These are phyloP conservation scores for Yamadazyma membranifaciens DNA, from an alignment of 1,139 yeast genomes.

Conservation along the genomic window DNA sequence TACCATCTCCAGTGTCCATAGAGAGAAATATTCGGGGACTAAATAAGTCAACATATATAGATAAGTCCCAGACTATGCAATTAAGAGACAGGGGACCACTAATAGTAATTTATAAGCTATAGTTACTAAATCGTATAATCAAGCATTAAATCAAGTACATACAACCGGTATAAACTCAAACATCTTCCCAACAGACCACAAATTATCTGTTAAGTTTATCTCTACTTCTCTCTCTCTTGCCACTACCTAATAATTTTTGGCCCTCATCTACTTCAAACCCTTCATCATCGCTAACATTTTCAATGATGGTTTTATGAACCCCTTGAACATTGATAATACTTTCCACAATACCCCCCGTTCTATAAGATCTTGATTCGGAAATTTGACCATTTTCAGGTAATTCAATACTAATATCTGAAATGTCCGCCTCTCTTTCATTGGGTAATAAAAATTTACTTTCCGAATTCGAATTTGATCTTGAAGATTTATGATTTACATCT, in stretches of 20 bases:
- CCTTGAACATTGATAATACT: conserved; percentile 84
- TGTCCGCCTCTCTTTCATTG: conserved; percentile 29
- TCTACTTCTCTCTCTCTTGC: neutral
- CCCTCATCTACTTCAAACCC: conserved; percentile 11
- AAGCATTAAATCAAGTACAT: no score
- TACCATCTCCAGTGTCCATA: no score
- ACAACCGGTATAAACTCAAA: no score
- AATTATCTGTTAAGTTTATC: neutral
- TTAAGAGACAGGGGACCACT: no score
- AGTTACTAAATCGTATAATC: no score
- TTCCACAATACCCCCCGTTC: conserved; percentile 77
- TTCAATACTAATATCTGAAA: conserved; percentile 22
- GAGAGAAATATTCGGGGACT: no score
- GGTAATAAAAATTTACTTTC: conserved; percentile 22
- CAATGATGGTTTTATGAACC: conserved; percentile 82
- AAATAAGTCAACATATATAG: no score
- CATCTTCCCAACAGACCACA: no score
- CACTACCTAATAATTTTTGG: conserved; percentile 6
- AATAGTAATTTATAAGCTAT: no score
- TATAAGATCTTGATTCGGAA: conserved; percentile 38
- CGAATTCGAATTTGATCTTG: conserved; percentile 9
- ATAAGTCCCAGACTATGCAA: no score
- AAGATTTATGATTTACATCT: neutral
- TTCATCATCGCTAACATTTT: conserved; percentile 49
- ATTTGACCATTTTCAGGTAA: conserved; percentile 23